phyloP scores from a whole-genome alignment of 805 yeast species.

The Tanozyma kutaoensis region DNA sequence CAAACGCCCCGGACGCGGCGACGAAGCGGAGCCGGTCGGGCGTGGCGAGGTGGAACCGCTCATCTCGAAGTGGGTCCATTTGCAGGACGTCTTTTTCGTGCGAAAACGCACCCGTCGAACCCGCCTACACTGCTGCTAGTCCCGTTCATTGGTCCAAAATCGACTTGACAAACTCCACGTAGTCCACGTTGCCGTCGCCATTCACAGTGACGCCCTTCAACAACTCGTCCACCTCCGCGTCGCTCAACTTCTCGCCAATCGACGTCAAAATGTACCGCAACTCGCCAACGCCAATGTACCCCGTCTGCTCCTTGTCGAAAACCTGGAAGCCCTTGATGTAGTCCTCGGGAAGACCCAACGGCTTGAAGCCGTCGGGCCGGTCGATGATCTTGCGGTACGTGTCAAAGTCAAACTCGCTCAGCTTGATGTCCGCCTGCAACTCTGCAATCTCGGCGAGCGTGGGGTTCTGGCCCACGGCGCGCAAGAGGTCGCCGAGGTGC shows the following conservation, averaged over 20 bases:
- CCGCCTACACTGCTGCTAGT: background rate
- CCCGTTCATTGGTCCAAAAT: slow-evolving; percentile 64
- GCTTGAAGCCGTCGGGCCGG: slow-evolving; percentile 81
- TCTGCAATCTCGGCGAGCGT: slow-evolving; percentile 74
- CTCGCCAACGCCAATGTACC: slow-evolving; percentile 95
- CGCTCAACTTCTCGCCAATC: slow-evolving; percentile 86
- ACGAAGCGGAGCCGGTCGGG: slow-evolving; percentile 29
- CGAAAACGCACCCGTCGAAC: background rate
- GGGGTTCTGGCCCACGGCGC: slow-evolving; percentile 98
- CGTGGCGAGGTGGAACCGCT: slow-evolving; percentile 40
- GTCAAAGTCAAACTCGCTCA: slow-evolving; percentile 53
- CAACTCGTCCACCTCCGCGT: slow-evolving; percentile 88
- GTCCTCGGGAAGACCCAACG: slow-evolving; percentile 80
- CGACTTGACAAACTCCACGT: slow-evolving; percentile 87
- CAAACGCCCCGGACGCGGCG: slow-evolving; percentile 20
- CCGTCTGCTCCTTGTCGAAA: slow-evolving; percentile 90
- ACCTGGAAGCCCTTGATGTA: slow-evolving; percentile 90
- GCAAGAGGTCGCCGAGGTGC: slow-evolving; percentile 79
- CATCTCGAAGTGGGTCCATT: too few species aligned
- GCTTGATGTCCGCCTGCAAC: slow-evolving; percentile 26
- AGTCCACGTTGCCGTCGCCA: slow-evolving; percentile 88
- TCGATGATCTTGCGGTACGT: slow-evolving; percentile 64
- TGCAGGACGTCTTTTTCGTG: too few species aligned
- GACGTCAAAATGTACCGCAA: slow-evolving; percentile 89
- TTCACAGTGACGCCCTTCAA: slow-evolving; percentile 91